These are phyloP conservation scores for Colletotrichum trifolii DNA, from an alignment of 2,329 filamentous ascomycete species.

Conservation along the genomic window DNA sequence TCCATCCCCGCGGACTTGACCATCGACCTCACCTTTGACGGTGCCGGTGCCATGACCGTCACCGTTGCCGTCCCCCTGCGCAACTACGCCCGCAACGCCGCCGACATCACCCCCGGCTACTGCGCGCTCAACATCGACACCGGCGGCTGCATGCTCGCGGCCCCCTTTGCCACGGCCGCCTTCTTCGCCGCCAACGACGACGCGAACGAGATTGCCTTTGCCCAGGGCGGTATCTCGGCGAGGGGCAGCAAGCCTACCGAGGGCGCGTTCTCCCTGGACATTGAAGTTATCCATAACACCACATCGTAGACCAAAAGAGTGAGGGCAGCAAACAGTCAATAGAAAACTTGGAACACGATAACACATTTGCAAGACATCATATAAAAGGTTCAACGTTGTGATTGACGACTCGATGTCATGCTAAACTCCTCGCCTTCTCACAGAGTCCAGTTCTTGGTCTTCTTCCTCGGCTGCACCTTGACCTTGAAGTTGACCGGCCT, in stretches of 20 bases:
- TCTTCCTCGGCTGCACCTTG: conserved; percentile 52
- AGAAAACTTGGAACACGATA: background rate
- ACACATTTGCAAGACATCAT: background rate
- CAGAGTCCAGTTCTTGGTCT: conserved; percentile 2
- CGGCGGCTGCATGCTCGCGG: conserved; percentile 24
- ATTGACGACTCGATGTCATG: background rate
- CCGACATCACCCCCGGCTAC: background rate
- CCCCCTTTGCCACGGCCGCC: conserved; percentile 20
- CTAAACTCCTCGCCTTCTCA: background rate
- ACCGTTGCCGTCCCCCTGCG: conserved; percentile 30
- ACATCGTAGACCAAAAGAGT: background rate
- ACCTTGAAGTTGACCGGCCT: conserved; percentile 59
- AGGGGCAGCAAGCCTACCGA: conserved; percentile 12
- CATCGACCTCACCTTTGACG: conserved; percentile 29
- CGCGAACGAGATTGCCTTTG: conserved; percentile 22
- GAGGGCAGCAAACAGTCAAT: background rate
- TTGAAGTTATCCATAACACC: background rate
- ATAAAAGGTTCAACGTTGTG: background rate
- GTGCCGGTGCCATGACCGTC: conserved; percentile 13
- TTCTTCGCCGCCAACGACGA: conserved; percentile 26
- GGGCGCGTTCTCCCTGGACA: background rate
- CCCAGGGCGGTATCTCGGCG: conserved; percentile 21
- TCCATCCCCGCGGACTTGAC: conserved; percentile 16
- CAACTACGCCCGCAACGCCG: conserved; percentile 33
- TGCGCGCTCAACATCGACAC: conserved; percentile 24